phyloP scores from a whole-genome alignment of 176 grass and related monocot species.

The Eragrostis curvula region DNA sequence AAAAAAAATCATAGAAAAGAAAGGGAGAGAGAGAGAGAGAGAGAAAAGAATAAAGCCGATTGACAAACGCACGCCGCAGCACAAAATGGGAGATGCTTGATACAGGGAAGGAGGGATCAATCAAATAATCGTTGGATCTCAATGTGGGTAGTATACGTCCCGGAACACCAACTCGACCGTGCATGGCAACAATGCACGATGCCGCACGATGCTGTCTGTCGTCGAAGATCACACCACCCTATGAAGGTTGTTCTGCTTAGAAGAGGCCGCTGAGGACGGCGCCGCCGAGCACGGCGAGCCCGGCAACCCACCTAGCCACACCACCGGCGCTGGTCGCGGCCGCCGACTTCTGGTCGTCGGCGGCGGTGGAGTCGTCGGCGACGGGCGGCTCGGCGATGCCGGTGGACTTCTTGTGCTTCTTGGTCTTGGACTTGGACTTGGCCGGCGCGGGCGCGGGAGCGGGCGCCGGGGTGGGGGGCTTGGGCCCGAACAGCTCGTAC shows the following conservation, averaged over 20 bases:
- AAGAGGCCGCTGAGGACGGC: slow-evolving; percentile 23
- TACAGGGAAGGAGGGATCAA: no score
- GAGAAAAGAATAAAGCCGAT: slow-evolving; percentile 57
- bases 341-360: slow-evolving; percentile 27
- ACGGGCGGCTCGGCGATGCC: slow-evolving; percentile 48
- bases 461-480: slow-evolving; percentile 59
- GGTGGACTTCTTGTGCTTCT: slow-evolving; percentile 58
- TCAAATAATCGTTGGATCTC: slow-evolving; percentile 8
- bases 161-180: slow-evolving; percentile 32
- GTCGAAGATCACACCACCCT: not conserved
- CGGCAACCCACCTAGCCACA: slow-evolving; percentile 46
- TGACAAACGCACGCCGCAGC: slow-evolving; percentile 35
- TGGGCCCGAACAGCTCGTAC: slow-evolving; percentile 66
- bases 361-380: slow-evolving; percentile 15
- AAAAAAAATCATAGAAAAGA: not conserved
- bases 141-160: not conserved
- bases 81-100: slow-evolving; percentile 23
- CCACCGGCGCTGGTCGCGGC: not conserved
- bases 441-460: slow-evolving; percentile 33
- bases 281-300: slow-evolving; percentile 10
- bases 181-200: slow-evolving; percentile 27
- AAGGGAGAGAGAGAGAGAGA: not conserved
- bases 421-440: slow-evolving; percentile 60
- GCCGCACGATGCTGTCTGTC: not conserved
- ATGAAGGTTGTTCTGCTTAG: no score